These are phyloP conservation scores for Calonectria multiphialidica DNA, from an alignment of 2,329 filamentous ascomycete genomes.

Conservation along the genomic window DNA sequence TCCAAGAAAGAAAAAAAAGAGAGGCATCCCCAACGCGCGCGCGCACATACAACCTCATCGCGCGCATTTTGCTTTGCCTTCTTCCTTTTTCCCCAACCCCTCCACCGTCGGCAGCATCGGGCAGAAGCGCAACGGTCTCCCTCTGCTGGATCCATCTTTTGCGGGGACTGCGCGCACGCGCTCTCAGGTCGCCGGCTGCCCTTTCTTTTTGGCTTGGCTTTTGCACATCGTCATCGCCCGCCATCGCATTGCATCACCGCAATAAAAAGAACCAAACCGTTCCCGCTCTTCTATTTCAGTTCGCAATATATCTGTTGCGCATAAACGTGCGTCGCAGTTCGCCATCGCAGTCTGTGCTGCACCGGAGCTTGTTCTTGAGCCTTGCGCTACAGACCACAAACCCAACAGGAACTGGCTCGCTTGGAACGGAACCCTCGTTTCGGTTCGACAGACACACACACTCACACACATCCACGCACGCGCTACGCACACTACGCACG, in stretches of 20 bases:
- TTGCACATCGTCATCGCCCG: slow-evolving; percentile 17
- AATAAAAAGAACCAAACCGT: background rate
- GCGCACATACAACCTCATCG: background rate
- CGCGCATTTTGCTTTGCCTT: background rate
- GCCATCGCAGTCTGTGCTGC: slow-evolving; percentile 15
- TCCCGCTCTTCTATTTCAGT: slow-evolving; percentile 5
- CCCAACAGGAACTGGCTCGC: slow-evolving; percentile 26
- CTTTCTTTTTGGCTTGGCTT: background rate
- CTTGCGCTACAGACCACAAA: slow-evolving; percentile 18
- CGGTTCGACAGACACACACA: slow-evolving; percentile 20
- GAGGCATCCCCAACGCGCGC: background rate
- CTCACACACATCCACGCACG: background rate
- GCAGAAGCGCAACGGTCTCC: slow-evolving; percentile 20
- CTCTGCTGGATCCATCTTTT: slow-evolving; percentile 19
- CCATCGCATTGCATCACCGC: background rate
- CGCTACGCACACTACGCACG: slow-evolving; percentile 8
- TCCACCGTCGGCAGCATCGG: slow-evolving; percentile 22
- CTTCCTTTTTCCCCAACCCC: background rate
- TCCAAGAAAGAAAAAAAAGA: background rate
- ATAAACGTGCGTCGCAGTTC: slow-evolving; percentile 3
- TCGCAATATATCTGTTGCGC: slow-evolving; percentile 19
- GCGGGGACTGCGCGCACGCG: slow-evolving; percentile 20
- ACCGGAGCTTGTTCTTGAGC: slow-evolving; percentile 12
- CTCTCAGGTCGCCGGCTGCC: background rate
- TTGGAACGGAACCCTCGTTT: slow-evolving; percentile 33